phyloP scores from a whole-genome alignment of 1,284 basidiomycete genomes.

The Austroboletus niveus region DNA sequence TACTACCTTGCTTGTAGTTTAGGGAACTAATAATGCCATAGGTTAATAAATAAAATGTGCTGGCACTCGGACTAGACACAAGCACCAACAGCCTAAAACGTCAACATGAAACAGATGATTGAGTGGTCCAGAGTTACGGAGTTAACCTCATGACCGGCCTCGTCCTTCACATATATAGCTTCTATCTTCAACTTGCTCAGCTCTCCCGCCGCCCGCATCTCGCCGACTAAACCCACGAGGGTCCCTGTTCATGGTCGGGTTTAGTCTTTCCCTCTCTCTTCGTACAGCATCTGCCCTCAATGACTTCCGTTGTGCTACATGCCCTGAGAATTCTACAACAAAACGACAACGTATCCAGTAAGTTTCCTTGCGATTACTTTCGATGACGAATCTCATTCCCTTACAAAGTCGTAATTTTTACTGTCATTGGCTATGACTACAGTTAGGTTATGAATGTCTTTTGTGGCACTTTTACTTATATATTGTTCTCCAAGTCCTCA shows the following conservation, averaged over 20 bases:
- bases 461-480: background rate
- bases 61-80: too few species aligned
- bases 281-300: background rate
- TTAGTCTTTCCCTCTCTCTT: background rate
- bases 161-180: too few species aligned
- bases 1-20: too few species aligned
- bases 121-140: too few species aligned
- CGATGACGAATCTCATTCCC: background rate
- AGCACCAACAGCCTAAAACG: too few species aligned
- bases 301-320: background rate
- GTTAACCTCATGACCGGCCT: too few species aligned
- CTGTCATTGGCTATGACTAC: slow-evolving; percentile 2
- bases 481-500: background rate
- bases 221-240: background rate
- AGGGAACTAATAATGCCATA: too few species aligned
- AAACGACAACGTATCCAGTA: background rate
- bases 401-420: background rate
- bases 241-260: background rate
- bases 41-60: too few species aligned
- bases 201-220: too few species aligned
- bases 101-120: too few species aligned
- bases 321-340: background rate
- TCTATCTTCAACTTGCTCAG: too few species aligned
- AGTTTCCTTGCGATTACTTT: background rate
- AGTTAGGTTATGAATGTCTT: background rate